Conservation (phyloP, 139 green algal genomes). For the Auxenochlorella pyrenoidosa region DNA sequence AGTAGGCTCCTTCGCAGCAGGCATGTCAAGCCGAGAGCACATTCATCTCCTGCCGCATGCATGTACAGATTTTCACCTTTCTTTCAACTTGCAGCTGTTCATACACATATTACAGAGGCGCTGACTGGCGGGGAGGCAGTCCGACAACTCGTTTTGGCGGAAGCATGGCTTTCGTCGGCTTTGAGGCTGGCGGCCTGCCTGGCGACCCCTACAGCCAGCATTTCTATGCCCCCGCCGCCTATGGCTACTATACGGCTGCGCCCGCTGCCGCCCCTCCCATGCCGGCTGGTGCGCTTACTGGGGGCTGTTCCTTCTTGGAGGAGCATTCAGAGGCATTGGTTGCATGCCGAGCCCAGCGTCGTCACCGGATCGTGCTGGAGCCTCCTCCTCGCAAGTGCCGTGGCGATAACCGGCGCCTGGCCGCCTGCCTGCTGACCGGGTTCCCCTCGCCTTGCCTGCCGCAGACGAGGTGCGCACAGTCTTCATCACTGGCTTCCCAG, state of each 20-base stretch:
- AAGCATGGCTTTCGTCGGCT: conserved; percentile 10
- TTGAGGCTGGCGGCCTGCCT: neutral
- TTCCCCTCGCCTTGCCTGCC: neutral
- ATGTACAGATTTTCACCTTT: neutral
- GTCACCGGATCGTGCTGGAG: no score
- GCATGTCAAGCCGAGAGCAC: neutral
- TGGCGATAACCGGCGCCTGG: neutral
- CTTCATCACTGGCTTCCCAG: conserved; percentile 91
- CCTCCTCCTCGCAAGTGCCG: no score
- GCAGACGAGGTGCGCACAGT: conserved; percentile 87
- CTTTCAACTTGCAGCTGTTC: neutral
- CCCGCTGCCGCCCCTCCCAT: neutral
- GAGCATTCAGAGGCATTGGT: no score
- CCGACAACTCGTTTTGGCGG: neutral
- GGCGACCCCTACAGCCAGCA: neutral
- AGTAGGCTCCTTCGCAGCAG: no score
- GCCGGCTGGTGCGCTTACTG: neutral
- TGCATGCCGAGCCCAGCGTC: no score
- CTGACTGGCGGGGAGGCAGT: neutral
- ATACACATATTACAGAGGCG: neutral
- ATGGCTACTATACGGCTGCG: neutral
- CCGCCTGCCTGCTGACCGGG: neutral
- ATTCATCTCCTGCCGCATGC: neutral
- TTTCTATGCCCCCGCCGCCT: neutral
- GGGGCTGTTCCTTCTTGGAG: neutral